Evolutionary conservation across 371 early-diverging fungal genomes (phyloP), one percentile per base, ranked within the genome.

Genomic region (Mortierella polycephala): DNA sequence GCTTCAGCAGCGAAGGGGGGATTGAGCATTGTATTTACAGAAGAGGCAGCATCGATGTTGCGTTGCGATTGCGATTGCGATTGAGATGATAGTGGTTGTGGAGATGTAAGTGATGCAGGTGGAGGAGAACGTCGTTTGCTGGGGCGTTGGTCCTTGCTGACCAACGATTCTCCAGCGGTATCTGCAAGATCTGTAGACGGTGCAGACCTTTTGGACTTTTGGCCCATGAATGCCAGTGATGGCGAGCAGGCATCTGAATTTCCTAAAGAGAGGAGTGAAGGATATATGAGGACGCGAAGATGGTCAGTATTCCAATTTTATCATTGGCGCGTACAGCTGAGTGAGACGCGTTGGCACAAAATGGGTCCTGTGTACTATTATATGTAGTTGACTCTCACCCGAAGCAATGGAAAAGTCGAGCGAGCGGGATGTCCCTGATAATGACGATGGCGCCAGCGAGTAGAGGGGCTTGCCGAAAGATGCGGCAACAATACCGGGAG

Each of bases 161-260:
- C 6, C 18, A 21, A 40, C 12, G 18, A 57, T 18, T 42, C 20
- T 42, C 40, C 40, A 14, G 45, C 11, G n/a, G 44, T 18, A 14
- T 57, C 18, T 44, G 57, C 18, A 42, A 12, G 42, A 57, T 41
- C 41, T 4, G 12, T 5, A 40, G 42, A 20, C 9, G 40, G 39
- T 14, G 49, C n/a, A 1, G 16, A 16, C 45, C 66, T 58, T 39
- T 59, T 66, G 51, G 39, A 10, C 14, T 41, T n/a, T 21, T 20
- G 58, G 23, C 45, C 39, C 9, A 13, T 16, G 23, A 67, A 67
- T 4, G 18, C 16, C 18, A 60, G 47, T 13, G 54, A 67, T 0
- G 60, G 54, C 46, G 67, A 52, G 7, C 5, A 46, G 12, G 47
- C 46, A 5, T n/a, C 64, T 16, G 40, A 7, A 7, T 20, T 41